A percentile compares a stretch with the other conserved stretches of the same genome.
Conservation (phyloP, 495 filamentous ascomycete genomes). For the Penicillium egyptiacum region DNA sequence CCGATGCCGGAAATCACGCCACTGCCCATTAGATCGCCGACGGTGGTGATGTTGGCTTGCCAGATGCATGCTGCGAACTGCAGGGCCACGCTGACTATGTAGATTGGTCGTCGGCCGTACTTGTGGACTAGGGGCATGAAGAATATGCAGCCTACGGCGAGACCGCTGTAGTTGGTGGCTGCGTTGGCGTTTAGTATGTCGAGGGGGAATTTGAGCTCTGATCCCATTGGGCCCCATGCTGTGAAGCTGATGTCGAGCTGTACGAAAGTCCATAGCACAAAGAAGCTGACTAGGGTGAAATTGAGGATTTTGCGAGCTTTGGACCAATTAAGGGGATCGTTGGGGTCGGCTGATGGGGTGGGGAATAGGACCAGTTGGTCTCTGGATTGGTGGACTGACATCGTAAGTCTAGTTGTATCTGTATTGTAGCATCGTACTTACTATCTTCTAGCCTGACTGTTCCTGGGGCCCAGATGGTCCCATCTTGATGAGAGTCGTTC, state of each 20-base stretch:
- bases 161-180: constrained; percentile 37
- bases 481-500: constrained; percentile 19
- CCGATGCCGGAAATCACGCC: constrained; percentile 37
- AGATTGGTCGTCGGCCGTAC: constrained; percentile 47
- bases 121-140: constrained; percentile 49
- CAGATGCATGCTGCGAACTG: constrained; percentile 41
- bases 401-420: neutral
- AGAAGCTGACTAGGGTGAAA: constrained; percentile 41
- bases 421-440: neutral
- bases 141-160: constrained; percentile 43
- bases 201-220: constrained; percentile 37
- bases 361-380: constrained; percentile 28
- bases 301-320: constrained; percentile 37
- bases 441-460: constrained; percentile 28
- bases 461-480: constrained; percentile 28
- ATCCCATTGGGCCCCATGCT: constrained; percentile 42
- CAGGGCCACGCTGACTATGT: constrained; percentile 36
- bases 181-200: constrained; percentile 39
- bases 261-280: constrained; percentile 39
- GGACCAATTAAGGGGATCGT: constrained; percentile 37
- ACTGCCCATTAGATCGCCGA: constrained; percentile 32
- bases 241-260: constrained; percentile 42
- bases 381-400: constrained; percentile 21
- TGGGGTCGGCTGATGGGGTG: constrained; percentile 29
- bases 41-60: constrained; percentile 34